These are phyloP conservation scores for Fusarium coicis DNA, from an alignment of 2,329 filamentous ascomycete species.

Conservation along the genomic window DNA sequence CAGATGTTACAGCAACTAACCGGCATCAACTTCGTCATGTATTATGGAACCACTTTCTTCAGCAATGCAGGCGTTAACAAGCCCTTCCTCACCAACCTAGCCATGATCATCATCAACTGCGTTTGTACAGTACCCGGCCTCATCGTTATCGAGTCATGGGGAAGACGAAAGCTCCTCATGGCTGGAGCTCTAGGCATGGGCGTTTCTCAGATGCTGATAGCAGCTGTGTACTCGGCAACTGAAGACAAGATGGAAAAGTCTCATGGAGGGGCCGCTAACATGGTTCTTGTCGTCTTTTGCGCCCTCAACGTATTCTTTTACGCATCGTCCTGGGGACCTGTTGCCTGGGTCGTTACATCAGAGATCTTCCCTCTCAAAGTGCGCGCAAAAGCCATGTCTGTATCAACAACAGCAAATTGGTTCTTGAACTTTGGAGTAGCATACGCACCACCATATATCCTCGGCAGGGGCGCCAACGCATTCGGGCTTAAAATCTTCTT, in stretches of 20 bases:
- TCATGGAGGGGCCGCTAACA: slow-evolving; percentile 59
- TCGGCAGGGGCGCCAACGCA: slow-evolving; percentile 73
- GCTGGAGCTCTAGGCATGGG: slow-evolving; percentile 81
- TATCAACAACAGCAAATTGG: slow-evolving; percentile 84
- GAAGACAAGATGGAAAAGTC: slow-evolving; percentile 34
- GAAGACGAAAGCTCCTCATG: slow-evolving; percentile 78
- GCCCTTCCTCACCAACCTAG: slow-evolving; percentile 77
- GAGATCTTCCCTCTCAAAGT: slow-evolving; percentile 77
- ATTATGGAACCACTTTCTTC: slow-evolving; percentile 80
- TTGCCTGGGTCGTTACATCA: slow-evolving; percentile 78
- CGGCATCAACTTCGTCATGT: slow-evolving; percentile 81
- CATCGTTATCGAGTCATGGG: slow-evolving; percentile 79
- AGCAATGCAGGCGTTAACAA: slow-evolving; percentile 66
- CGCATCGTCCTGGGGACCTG: slow-evolving; percentile 80
- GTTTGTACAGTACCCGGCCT: slow-evolving; percentile 80
- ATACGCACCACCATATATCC: slow-evolving; percentile 84
- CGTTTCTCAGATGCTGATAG: slow-evolving; percentile 71
- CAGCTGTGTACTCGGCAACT: slow-evolving; percentile 66
- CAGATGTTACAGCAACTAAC: slow-evolving; percentile 84
- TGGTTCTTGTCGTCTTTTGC: slow-evolving; percentile 72
- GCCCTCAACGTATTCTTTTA: slow-evolving; percentile 82
- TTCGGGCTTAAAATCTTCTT: slow-evolving; percentile 81
- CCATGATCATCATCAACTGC: slow-evolving; percentile 81
- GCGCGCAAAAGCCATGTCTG: slow-evolving; percentile 78
- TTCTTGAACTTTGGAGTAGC: slow-evolving; percentile 82